Evolutionary conservation across 163 green algal species (phyloP).

Genomic region (Volvox carteri): DNA sequence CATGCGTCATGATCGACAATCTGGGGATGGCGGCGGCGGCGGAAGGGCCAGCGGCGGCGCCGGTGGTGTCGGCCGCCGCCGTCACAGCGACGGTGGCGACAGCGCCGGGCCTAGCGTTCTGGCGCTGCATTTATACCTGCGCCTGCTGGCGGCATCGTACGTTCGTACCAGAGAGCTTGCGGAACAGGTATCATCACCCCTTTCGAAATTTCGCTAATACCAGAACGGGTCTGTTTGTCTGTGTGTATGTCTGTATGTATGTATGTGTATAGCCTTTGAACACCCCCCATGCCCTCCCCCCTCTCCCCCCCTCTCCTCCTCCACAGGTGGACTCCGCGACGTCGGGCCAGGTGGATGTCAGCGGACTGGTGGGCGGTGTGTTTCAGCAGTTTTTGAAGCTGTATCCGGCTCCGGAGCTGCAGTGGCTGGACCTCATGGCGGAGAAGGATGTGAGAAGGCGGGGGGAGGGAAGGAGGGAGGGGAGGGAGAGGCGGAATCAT

Average conservation of each 20-base stretch:
- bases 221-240: no score
- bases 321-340: constrained; percentile 21
- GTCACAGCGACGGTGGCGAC: background rate
- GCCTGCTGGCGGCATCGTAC: constrained; percentile 51
- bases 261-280: background rate
- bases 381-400: constrained; percentile 67
- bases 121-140: constrained; percentile 47
- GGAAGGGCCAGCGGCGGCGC: background rate
- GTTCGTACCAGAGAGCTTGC: constrained; percentile 29
- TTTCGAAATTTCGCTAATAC: no score
- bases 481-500: background rate
- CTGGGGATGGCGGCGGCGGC: background rate
- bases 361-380: constrained; percentile 65
- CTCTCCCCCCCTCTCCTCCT: background rate
- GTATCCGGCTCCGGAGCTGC: constrained; percentile 75
- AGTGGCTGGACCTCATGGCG: constrained; percentile 71
- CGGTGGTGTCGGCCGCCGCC: background rate
- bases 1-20: background rate
- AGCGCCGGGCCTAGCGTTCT: constrained; percentile 23
- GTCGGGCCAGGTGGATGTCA: constrained; percentile 46
- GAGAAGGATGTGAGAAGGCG: constrained; percentile 57
- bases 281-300: background rate
- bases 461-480: background rate
- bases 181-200: constrained; percentile 28
- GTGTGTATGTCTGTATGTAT: background rate